Conservation (phyloP, 768 basidiomycete genomes). For the Boletus pseudo-olivaceus region DNA sequence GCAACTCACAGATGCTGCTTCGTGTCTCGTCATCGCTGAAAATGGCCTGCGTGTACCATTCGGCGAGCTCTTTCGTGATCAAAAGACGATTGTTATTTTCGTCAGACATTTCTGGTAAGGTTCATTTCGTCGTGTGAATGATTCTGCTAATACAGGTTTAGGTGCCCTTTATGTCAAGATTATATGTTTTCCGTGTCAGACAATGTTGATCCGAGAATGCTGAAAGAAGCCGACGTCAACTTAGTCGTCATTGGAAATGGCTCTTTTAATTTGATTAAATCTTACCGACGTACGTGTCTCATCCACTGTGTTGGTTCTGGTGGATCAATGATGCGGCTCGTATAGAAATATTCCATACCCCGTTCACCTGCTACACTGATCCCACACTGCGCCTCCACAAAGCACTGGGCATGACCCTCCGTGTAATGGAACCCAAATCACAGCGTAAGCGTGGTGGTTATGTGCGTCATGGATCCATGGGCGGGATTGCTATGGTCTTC, state of each 20-base stretch:
- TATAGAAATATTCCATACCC: conserved; percentile 64
- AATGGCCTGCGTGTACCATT: conserved; percentile 66
- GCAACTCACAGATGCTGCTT: conserved; percentile 59
- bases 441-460: conserved; percentile 53
- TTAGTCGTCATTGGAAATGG: conserved; percentile 80
- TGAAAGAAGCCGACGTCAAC: conserved; percentile 49
- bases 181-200: conserved; percentile 70
- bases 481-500: conserved; percentile 73
- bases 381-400: conserved; percentile 65
- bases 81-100: conserved; percentile 73
- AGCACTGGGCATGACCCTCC: conserved; percentile 71
- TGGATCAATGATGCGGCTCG: neutral
- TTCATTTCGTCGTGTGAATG: conserved; percentile 1
- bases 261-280: conserved; percentile 68
- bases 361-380: conserved; percentile 78
- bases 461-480: conserved; percentile 59
- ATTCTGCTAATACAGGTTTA: conserved; percentile 16
- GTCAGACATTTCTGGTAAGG: conserved; percentile 79
- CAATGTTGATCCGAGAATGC: conserved; percentile 43
- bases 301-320: neutral
- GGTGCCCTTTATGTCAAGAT: conserved; percentile 83
- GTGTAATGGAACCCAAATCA: conserved; percentile 40
- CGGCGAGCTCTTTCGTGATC: conserved; percentile 57
- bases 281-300: conserved; percentile 56
- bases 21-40: conserved; percentile 62